Base-by-base conservation (phyloP, 2,329 filamentous ascomycete genomes). In the Pseudogymnoascus sp. region DNA sequence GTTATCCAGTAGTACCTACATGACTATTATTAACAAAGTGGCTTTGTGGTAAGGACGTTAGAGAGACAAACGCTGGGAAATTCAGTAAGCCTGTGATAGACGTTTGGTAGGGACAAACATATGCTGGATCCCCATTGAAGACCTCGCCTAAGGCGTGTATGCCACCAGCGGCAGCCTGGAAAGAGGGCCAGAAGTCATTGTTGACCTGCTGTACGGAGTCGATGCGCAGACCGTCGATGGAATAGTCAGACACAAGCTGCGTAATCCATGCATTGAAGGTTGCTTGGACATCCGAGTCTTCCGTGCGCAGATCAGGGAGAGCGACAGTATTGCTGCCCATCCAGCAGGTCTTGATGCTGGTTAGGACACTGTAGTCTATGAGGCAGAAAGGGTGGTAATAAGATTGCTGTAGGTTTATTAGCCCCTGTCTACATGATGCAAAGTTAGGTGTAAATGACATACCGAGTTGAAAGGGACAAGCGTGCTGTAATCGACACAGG, bases 61-160 rank as follows among this genome's bases (percentile, higher is more conserved):
- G 35, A 36, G 35, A 15, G 35, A 15, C 13, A 36, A 36, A 36
- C 35, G 35, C 35, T 36, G 35, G 35, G 35, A 15, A 82, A 68
- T 82, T 81, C 36, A 79, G 71, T 13, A 81, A 70, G 42, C 79
- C 77, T 17, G 71, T 71, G 13, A 81, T 64, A 63, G 76, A 74
- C 8, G 76, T 69, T 65, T 80, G 78, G 65, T 78, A 81, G 23
- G 70, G 67, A 67, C 79, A 81, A 63, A 77, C 73, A 35, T 73
- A 75, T 8, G 69, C 67, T 21, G 71, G 68, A 38, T 77, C 72
- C 38, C 72, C 70, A 36, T 78, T 71, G 66, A 74, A 74, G 4
- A 80, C 77, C 67, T 82, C 80, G 3, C 80, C 80, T 4, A 78
- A 73, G 19, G 76, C 75, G 69, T 78, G 82, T 15, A 78, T 75